Percentiles rank a stretch among this genome's conserved stretches.
phyloP scores from a whole-genome alignment of 2,329 filamentous ascomycete species.

The Trichophyton equinum region DNA sequence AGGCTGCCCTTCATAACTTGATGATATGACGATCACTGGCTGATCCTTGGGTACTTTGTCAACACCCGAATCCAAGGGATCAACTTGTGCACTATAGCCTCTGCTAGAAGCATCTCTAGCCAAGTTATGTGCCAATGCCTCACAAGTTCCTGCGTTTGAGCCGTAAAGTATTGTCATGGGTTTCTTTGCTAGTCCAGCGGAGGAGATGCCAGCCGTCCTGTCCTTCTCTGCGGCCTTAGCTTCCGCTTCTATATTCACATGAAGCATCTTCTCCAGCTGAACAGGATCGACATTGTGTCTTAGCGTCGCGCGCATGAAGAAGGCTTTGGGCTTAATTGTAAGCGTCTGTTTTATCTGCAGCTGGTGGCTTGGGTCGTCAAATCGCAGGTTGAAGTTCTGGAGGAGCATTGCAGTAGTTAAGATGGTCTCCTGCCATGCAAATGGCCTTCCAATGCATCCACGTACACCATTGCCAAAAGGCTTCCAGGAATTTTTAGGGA shows the following conservation, averaged over 20 bases:
- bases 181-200: neutral
- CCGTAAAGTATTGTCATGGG: slow-evolving; percentile 1
- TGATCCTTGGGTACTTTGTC: neutral
- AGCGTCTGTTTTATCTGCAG: neutral
- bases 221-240: neutral
- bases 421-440: slow-evolving; percentile 1
- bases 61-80: neutral
- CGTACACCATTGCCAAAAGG: neutral
- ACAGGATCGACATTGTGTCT: neutral
- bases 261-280: slow-evolving; percentile 1
- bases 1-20: slow-evolving; percentile 1
- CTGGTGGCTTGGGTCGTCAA: slow-evolving; percentile 1
- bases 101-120: neutral
- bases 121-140: neutral
- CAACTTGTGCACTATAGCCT: neutral
- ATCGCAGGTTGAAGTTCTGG: neutral
- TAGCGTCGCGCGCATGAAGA: slow-evolving; percentile 1
- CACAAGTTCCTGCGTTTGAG: neutral
- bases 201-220: neutral
- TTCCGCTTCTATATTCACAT: neutral
- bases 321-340: neutral
- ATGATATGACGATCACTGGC: neutral
- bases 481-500: neutral
- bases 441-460: neutral
- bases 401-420: neutral